Conservation (phyloP, 1,284 basidiomycete genomes). For the Sporisorium iseilematis-ciliati region DNA sequence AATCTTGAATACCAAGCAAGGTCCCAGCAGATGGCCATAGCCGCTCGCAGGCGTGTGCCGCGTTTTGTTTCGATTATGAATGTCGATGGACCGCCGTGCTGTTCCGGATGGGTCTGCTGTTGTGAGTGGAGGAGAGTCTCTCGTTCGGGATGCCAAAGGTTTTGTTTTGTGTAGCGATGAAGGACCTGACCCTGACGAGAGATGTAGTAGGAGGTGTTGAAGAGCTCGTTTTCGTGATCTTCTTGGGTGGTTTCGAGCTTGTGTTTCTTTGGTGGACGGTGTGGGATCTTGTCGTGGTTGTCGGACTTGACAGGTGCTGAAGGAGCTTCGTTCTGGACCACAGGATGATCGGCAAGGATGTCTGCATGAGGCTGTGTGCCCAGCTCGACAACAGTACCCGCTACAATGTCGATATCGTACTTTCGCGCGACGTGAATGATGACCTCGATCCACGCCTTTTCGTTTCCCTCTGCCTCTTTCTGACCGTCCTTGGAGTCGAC, state of each 20-base stretch:
- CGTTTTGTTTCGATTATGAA: constrained; percentile 63
- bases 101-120: constrained; percentile 50
- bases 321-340: not conserved
- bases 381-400: constrained; percentile 65
- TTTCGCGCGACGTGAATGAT: constrained; percentile 48
- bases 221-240: constrained; percentile 40
- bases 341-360: constrained; percentile 27
- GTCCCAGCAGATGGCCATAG: constrained; percentile 68
- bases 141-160: constrained; percentile 68
- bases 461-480: constrained; percentile 26
- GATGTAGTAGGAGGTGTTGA: constrained; percentile 68
- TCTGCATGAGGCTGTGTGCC: constrained; percentile 37
- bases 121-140: constrained; percentile 50
- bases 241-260: not conserved
- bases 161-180: constrained; percentile 65
- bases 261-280: constrained; percentile 14
- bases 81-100: constrained; percentile 35
- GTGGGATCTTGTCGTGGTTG: constrained; percentile 25
- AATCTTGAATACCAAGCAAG: constrained; percentile 64
- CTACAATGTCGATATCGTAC: constrained; percentile 64
- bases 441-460: constrained; percentile 54
- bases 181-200: constrained; percentile 46
- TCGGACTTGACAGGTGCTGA: not conserved
- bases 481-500: not conserved
- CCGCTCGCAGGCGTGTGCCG: constrained; percentile 51